phyloP scores from a whole-genome alignment of 768 basidiomycete genomes.

The Rhodotorula graminis region DNA sequence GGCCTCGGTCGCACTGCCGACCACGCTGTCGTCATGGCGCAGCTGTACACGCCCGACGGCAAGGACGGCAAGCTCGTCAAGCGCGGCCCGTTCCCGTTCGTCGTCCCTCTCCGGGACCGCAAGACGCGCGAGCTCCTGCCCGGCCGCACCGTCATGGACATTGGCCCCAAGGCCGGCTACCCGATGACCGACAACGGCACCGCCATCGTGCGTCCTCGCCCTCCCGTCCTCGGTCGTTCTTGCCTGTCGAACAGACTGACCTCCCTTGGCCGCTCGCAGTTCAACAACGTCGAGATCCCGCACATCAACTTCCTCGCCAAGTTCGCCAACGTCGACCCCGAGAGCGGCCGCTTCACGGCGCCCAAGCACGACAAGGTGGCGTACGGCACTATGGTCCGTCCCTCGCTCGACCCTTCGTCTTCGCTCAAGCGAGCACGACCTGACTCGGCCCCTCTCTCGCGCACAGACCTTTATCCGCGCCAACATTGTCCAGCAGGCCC shows the following conservation, averaged over 20 bases:
- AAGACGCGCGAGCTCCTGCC: constrained; percentile 61
- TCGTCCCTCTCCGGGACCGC: constrained; percentile 63
- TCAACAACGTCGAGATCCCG: constrained; percentile 44
- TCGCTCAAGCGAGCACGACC: no score
- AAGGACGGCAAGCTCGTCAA: constrained; percentile 48
- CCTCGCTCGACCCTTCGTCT: no score
- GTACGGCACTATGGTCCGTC: constrained; percentile 38
- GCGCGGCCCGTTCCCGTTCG: constrained; percentile 69
- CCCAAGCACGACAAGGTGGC: constrained; percentile 39
- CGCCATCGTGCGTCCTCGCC: constrained; percentile 16
- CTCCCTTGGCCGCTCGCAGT: not conserved
- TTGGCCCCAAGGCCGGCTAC: constrained; percentile 57
- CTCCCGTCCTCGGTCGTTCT: not conserved
- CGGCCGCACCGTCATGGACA: constrained; percentile 65
- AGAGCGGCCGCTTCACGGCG: constrained; percentile 36
- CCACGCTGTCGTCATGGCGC: constrained; percentile 71
- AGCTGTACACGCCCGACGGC: constrained; percentile 58
- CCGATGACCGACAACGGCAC: constrained; percentile 42
- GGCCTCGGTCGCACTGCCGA: constrained; percentile 66
- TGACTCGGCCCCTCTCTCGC: not conserved
- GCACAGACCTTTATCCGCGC: constrained; percentile 4
- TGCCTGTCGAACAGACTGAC: not conserved
- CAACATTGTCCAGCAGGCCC: constrained; percentile 42
- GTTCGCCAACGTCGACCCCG: constrained; percentile 39
- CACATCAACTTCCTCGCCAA: constrained; percentile 44